These are phyloP conservation scores for Irineochytrium annulatum DNA, from an alignment of 192 early-diverging fungal genomes.

Conservation along the genomic window DNA sequence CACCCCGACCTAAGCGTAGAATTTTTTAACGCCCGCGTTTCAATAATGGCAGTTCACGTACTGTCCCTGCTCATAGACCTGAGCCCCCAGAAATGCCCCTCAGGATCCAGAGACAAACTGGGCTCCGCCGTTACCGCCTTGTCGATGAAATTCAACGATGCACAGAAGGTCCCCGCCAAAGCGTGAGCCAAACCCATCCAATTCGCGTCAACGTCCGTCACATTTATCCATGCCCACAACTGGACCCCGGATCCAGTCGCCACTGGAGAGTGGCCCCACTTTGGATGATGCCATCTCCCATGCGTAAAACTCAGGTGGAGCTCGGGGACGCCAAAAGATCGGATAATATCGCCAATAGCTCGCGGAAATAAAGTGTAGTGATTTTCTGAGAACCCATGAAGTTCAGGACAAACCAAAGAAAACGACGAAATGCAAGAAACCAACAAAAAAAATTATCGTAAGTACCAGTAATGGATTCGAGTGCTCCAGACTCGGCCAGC, in stretches of 20 bases:
- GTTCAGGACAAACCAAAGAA: neutral
- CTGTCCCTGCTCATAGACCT: neutral
- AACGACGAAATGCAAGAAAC: neutral
- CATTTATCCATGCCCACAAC: constrained; percentile 36
- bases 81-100: neutral
- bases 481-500: neutral
- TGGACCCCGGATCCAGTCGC: constrained; percentile 72
- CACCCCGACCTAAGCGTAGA: neutral
- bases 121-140: constrained; percentile 64
- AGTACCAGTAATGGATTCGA: neutral
- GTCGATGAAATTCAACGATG: constrained; percentile 93
- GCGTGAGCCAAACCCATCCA: constrained; percentile 90
- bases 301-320: constrained; percentile 87
- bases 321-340: constrained; percentile 64
- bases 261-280: constrained; percentile 62
- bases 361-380: neutral
- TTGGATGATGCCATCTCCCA: constrained; percentile 77
- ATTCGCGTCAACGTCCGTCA: constrained; percentile 44
- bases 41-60: neutral
- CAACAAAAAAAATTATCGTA: neutral
- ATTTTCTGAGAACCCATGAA: neutral
- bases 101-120: constrained; percentile 38
- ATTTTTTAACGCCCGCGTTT: neutral
- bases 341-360: neutral
- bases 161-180: constrained; percentile 91